Evolutionary conservation across 371 early-diverging fungal genomes (phyloP), one percentile per base, ranked within the genome.

Genomic region (Syncephalastrum monosporum): DNA sequence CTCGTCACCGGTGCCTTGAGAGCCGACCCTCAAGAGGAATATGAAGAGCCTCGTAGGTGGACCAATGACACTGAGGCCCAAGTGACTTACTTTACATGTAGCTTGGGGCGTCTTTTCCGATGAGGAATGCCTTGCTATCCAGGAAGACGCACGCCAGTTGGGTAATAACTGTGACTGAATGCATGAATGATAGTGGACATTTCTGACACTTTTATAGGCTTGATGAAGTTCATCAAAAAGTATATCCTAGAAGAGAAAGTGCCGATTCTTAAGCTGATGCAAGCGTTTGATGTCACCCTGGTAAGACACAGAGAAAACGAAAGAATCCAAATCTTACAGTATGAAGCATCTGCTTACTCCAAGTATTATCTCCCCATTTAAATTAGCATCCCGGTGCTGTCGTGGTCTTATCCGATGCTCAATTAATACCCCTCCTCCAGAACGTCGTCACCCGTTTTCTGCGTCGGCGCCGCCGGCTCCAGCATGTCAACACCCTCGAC

Each of bases 401-500:
- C 7, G 45, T 64, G n/a, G 33, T 71, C 38, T 69, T 72, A 4
- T 58, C 68, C 1, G 74, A 75, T 27, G 42, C 65, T 7, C 79
- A 82, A n/a, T 63, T 83, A 3, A 64, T 86, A 29, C 71, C 83
- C 7, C 62, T 86, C 4, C 64, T 91, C 19, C 69, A 66, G 16
- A 66, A 63, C 14, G 75, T 79, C 24, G 55, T 91, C 12, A 67
- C 68, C 16, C 78, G 82, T 3, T 75, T 75, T 59, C 67, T 84
- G 46, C 82, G 84, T 33, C 80, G 82, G 38, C 75, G 91, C 17
- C 71, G 61, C n/a, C 77, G 83, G 52, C 54, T 87, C 5, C 69
- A 74, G 1, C 47, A 74, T 57, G 71, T 92, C 24, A 89, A 86
- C 56, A 85, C 91, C 0, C 43, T 93, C 4, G 83, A 91, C 0